Evolutionary conservation across 768 basidiomycete species (phyloP), one percentile per base, ranked within the genome.

Genomic region (Agrocybe pediades): DNA sequence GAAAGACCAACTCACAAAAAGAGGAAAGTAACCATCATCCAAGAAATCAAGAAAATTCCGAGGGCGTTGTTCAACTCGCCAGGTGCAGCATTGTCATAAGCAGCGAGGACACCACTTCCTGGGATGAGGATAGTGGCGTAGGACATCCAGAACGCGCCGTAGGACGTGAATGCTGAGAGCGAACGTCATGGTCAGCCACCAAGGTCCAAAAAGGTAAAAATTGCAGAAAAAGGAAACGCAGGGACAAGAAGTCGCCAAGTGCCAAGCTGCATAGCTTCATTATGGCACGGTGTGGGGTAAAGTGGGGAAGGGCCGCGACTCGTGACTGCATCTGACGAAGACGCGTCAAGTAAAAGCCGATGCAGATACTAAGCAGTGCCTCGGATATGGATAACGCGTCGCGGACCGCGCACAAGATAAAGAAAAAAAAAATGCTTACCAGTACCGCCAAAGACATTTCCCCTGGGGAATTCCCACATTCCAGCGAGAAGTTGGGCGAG

Each of bases 91-190:
- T 54, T 57, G 0, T 49, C 58, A 62, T 86, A 93, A 0, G 90
- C 81, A 0, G 75, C 65, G 4, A 59, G 9, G 42, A 93, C 77
- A 13, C 90, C 90, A 3, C 79, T 80, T 23, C 79, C 77, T 2
- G 92, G 92, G 43, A 91, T 79, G 63, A 87, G 69, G 61, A 95
- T 84, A 0, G 81, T 74, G 3, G 83, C 90, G 45, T 83, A 94
- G 4, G 91, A 91, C 73, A 94, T 74, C 92, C 92, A 95, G 78
- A 94, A 95, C 2, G 85, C 88, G 20, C 92, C 92, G 56, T 88
- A 95, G 1, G 87, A 87, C 0, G 83, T 76, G 77, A 93, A 94
- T 0, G 90, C 91, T 89, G 60, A 24, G 46, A 57, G 36, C 17
- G 30, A 48, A 8, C 7, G 46, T 33, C 24, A 51, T 23, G 23